These are phyloP conservation scores for Saturnispora besseyi DNA, from an alignment of 805 yeast species.

Conservation along the genomic window DNA sequence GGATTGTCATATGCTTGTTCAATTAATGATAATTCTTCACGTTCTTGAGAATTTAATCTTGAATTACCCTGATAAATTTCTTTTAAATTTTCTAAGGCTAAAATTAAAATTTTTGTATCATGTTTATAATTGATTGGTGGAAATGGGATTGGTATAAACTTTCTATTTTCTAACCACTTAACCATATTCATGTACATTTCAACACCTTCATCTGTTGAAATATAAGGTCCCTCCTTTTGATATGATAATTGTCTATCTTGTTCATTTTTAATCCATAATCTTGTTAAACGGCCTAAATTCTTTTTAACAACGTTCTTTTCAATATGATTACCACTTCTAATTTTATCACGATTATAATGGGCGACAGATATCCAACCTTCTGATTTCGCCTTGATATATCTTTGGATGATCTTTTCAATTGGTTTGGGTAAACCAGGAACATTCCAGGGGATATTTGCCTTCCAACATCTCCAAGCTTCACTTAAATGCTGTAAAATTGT, in stretches of 20 bases:
- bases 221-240: conserved; percentile 79
- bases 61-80: conserved; percentile 70
- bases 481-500: conserved; percentile 87
- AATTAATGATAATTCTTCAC: conserved; percentile 87
- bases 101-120: conserved; percentile 80
- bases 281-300: conserved; percentile 82
- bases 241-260: conserved; percentile 79
- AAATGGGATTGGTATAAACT: conserved; percentile 81
- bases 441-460: conserved; percentile 96
- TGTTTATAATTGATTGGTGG: conserved; percentile 90
- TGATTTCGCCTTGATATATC: conserved; percentile 90
- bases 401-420: conserved; percentile 71
- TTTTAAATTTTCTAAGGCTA: conserved; percentile 83
- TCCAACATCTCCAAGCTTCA: conserved; percentile 99
- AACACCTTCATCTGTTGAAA: conserved; percentile 82
- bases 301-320: conserved; percentile 93
- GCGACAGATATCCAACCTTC: conserved; percentile 96
- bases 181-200: conserved; percentile 80
- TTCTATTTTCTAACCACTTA: conserved; percentile 79
- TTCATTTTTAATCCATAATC: conserved; percentile 88
- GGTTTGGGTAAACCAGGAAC: conserved; percentile 96
- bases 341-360: conserved; percentile 83
- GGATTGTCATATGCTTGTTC: conserved; percentile 98
- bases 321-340: conserved; percentile 80
- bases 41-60: conserved; percentile 72